Evolutionary conservation across 768 basidiomycete genomes (phyloP).

Genomic region (Boletus vermiculosoides): DNA sequence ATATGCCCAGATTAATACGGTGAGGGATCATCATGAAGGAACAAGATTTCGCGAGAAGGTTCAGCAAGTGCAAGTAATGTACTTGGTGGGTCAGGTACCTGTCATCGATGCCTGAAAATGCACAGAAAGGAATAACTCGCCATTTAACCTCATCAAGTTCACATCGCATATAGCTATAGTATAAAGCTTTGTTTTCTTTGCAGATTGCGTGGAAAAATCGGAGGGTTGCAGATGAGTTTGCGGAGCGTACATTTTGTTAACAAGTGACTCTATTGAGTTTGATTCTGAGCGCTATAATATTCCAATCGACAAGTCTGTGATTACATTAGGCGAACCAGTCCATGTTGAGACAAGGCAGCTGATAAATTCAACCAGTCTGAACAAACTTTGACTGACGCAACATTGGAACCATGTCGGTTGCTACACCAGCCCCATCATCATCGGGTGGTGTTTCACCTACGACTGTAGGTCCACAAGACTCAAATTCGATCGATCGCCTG

Average conservation of each 20-base stretch:
- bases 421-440: slow-evolving; percentile 36
- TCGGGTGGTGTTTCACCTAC: slow-evolving; percentile 34
- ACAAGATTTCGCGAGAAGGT: too few species aligned
- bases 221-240: too few species aligned
- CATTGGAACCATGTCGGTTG: slow-evolving; percentile 25
- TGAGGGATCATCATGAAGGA: too few species aligned
- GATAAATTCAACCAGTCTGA: background rate
- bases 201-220: background rate
- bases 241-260: background rate
- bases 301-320: background rate
- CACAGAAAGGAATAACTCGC: background rate
- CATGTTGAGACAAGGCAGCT: background rate
- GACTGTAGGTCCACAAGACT: slow-evolving; percentile 28
- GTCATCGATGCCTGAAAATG: too few species aligned
- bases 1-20: too few species aligned
- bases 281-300: background rate
- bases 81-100: too few species aligned
- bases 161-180: background rate
- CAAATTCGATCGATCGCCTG: slow-evolving; percentile 37
- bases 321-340: background rate
- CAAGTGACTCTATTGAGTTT: background rate
- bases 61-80: too few species aligned
- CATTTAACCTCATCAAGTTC: background rate
- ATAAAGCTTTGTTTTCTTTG: background rate
- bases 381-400: background rate